phyloP scores from a whole-genome alignment of 176 grass and related monocot species.

The Juncus inflexus region DNA sequence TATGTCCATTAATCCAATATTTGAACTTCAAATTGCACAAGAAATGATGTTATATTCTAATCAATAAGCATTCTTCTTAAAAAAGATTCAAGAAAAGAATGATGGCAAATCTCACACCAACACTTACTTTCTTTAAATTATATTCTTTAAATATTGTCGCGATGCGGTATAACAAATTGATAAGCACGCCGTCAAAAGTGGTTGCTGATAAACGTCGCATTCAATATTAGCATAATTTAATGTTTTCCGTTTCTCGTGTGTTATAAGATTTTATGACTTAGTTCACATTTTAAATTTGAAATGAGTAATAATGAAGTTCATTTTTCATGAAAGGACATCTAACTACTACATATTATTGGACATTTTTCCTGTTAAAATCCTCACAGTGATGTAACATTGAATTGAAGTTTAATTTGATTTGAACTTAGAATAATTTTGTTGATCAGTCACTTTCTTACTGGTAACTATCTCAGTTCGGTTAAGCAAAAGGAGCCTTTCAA shows the following conservation, averaged over 20 bases:
- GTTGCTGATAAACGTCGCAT: constrained; percentile 8
- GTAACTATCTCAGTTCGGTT: constrained; percentile 24
- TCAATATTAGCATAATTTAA: constrained; percentile 10
- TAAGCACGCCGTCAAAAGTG: constrained; percentile 6
- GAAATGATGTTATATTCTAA: not conserved
- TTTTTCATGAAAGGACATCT: constrained; percentile 20
- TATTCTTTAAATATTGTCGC: not conserved
- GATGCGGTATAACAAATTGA: constrained; percentile 4
- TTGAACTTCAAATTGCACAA: not conserved
- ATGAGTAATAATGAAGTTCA: constrained; percentile 19
- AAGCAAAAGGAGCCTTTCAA: not conserved
- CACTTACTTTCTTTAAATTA: not conserved
- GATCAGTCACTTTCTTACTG: constrained; percentile 11
- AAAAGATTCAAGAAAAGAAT: not conserved
- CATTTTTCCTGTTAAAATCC: not conserved
- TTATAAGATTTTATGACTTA: not conserved
- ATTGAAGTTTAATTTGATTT: constrained; percentile 23
- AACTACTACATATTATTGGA: constrained; percentile 24
- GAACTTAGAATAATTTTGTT: constrained; percentile 18
- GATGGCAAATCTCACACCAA: constrained; percentile 15
- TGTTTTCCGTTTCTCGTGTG: not conserved
- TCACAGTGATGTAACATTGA: constrained; percentile 19
- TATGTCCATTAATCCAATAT: not conserved
- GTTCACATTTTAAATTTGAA: not conserved
- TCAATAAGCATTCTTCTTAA: not conserved